Evolutionary conservation across 768 basidiomycete species (phyloP).

Genomic region (Cubamyces lactineus): DNA sequence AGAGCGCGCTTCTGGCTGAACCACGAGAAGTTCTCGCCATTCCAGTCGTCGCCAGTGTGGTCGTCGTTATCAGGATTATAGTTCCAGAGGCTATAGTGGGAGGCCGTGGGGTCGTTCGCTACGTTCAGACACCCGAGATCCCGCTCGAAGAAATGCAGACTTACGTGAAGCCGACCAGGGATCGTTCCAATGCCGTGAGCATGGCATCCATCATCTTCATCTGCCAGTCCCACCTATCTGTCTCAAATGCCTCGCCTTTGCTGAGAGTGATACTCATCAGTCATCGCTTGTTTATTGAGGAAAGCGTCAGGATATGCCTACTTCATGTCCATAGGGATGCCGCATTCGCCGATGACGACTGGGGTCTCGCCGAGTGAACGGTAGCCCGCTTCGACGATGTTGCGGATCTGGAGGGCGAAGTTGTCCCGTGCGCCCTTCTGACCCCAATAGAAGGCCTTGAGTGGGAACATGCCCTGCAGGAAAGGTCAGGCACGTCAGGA

Average conservation of each 20-base stretch:
- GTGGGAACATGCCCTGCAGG: constrained; percentile 79
- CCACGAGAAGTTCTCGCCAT: constrained; percentile 97
- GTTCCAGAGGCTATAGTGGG: constrained; percentile 91
- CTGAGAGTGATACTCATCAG: constrained; percentile 41
- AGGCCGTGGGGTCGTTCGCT: not conserved
- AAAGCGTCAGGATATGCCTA: constrained; percentile 40
- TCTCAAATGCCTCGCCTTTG: constrained; percentile 67
- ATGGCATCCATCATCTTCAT: constrained; percentile 93
- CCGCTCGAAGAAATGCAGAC: constrained; percentile 36
- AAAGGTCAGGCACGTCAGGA: constrained; percentile 16
- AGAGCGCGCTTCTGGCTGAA: constrained; percentile 68
- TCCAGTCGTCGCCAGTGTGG: constrained; percentile 83
- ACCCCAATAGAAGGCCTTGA: constrained; percentile 87
- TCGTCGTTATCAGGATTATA: constrained; percentile 92
- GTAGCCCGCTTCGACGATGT: constrained; percentile 72
- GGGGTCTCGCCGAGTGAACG: constrained; percentile 78
- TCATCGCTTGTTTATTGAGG: not conserved
- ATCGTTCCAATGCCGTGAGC: constrained; percentile 77
- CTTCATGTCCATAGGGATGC: constrained; percentile 98
- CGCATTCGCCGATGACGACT: constrained; percentile 89
- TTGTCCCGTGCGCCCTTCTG: constrained; percentile 80
- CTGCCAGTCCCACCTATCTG: constrained; percentile 82
- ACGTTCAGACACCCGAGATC: not conserved
- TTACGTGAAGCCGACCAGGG: constrained; percentile 84
- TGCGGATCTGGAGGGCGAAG: constrained; percentile 79